Percentiles rank a stretch among this genome's conserved stretches.
phyloP scores from a whole-genome alignment of 1,284 basidiomycete species.

The Albatrellus sp. region DNA sequence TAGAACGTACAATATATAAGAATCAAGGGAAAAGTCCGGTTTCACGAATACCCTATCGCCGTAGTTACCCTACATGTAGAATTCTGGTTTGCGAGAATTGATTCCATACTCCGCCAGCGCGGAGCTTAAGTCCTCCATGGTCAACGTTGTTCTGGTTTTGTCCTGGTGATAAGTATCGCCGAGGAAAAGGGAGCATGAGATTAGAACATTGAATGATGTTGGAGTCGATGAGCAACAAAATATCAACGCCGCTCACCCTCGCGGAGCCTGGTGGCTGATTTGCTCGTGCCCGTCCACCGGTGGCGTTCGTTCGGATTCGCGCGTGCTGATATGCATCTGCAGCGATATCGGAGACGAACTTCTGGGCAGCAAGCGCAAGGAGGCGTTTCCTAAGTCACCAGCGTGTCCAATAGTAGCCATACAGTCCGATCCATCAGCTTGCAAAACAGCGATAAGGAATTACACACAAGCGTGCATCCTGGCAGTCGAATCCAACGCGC shows the following conservation, averaged over 20 bases:
- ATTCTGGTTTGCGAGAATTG: conserved; percentile 86
- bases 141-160: conserved; percentile 90
- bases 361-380: conserved; percentile 91
- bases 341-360: conserved; percentile 96
- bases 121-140: conserved; percentile 92
- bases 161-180: conserved; percentile 36
- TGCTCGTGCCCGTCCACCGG: conserved; percentile 53
- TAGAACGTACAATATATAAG: no score
- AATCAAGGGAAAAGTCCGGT: no score
- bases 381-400: conserved; percentile 66
- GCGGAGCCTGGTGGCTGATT: conserved; percentile 45
- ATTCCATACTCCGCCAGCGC: conserved; percentile 94
- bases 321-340: conserved; percentile 97
- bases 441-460: not conserved
- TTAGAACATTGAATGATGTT: not conserved
- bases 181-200: not conserved
- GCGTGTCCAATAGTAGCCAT: not conserved
- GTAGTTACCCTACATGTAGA: conserved; percentile 45
- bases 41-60: no score
- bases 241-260: conserved; percentile 33
- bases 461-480: conserved; percentile 81
- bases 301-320: conserved; percentile 77
- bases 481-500: conserved; percentile 90
- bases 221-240: not conserved
- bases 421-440: not conserved